Percentiles rank a stretch among this genome's conserved stretches.
Conservation (phyloP, 1,284 basidiomycete genomes). For the Mycena sp. region DNA sequence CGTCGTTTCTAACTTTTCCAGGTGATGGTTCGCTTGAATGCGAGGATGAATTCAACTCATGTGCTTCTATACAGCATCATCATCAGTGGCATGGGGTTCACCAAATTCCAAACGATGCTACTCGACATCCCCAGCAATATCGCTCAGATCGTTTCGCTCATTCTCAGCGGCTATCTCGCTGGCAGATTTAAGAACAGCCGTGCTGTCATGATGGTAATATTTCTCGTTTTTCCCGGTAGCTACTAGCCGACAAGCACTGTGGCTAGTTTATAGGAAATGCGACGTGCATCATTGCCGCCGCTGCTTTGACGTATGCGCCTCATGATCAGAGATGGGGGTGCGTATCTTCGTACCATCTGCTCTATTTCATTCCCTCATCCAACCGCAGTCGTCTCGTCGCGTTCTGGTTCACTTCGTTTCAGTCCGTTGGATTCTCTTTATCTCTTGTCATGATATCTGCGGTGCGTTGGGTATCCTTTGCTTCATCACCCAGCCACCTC, state of each 20-base stretch:
- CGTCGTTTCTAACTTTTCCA: slow-evolving; percentile 28
- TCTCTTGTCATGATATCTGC: slow-evolving; percentile 42
- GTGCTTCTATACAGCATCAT: slow-evolving; percentile 34
- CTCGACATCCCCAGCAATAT: slow-evolving; percentile 28
- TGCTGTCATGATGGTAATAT: slow-evolving; percentile 27
- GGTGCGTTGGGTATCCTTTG: slow-evolving; percentile 22
- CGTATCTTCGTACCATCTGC: neutral
- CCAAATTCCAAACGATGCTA: slow-evolving; percentile 25
- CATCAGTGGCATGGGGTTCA: slow-evolving; percentile 35
- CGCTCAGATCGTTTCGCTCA: slow-evolving; percentile 30
- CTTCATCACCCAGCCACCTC: neutral
- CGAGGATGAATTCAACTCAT: neutral
- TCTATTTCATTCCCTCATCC: neutral
- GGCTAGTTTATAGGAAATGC: slow-evolving; percentile 38
- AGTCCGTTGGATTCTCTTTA: slow-evolving; percentile 40
- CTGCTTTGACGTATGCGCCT: slow-evolving; percentile 42
- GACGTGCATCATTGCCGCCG: slow-evolving; percentile 42
- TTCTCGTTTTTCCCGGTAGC: neutral
- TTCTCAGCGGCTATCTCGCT: slow-evolving; percentile 29
- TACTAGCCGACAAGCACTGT: neutral
- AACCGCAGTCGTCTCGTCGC: slow-evolving; percentile 37
- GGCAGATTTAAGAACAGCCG: slow-evolving; percentile 30
- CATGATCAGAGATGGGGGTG: slow-evolving; percentile 41
- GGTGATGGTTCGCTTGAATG: neutral
- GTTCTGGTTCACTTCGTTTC: slow-evolving; percentile 44